Percentiles rank a stretch among this genome's conserved stretches.
phyloP scores from a whole-genome alignment of 2,329 filamentous ascomycete genomes.

The Diplodia corticola region DNA sequence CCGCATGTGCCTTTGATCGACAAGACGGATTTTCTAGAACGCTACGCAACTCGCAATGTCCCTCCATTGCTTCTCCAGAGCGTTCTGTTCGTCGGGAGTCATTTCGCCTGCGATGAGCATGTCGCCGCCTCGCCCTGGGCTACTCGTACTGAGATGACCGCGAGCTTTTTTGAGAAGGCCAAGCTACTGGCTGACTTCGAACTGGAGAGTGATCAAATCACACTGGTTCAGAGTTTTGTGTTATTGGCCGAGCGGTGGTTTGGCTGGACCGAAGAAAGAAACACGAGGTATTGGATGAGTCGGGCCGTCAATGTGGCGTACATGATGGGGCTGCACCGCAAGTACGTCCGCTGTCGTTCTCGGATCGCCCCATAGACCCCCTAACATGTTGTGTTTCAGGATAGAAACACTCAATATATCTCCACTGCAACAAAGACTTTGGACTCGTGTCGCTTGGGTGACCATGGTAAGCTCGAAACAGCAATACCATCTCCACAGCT shows the following conservation, averaged over 20 bases:
- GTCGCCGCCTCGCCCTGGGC: neutral
- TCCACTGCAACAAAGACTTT: neutral
- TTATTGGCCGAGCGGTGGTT: conserved; percentile 8
- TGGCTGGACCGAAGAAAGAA: conserved; percentile 16
- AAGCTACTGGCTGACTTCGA: conserved; percentile 14
- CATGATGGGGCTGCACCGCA: conserved; percentile 14
- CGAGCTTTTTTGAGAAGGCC: conserved; percentile 4
- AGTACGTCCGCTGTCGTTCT: neutral
- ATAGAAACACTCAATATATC: conserved; percentile 11
- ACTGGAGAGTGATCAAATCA: conserved; percentile 9
- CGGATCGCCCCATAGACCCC: too few species aligned
- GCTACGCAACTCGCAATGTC: neutral
- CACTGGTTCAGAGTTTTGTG: conserved; percentile 3
- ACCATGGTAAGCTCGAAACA: neutral
- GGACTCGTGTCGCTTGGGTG: conserved; percentile 4
- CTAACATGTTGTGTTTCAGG: neutral
- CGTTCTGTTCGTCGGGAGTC: conserved; percentile 4
- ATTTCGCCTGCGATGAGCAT: neutral
- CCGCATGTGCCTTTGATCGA: conserved; percentile 7
- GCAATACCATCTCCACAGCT: neutral
- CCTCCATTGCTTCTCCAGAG: neutral
- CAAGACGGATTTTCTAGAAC: neutral
- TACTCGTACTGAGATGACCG: neutral
- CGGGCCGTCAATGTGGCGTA: neutral
- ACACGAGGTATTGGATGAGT: conserved; percentile 16